These are phyloP conservation scores for Paspalum notatum DNA, from an alignment of 176 grass and related monocot species.

Conservation along the genomic window DNA sequence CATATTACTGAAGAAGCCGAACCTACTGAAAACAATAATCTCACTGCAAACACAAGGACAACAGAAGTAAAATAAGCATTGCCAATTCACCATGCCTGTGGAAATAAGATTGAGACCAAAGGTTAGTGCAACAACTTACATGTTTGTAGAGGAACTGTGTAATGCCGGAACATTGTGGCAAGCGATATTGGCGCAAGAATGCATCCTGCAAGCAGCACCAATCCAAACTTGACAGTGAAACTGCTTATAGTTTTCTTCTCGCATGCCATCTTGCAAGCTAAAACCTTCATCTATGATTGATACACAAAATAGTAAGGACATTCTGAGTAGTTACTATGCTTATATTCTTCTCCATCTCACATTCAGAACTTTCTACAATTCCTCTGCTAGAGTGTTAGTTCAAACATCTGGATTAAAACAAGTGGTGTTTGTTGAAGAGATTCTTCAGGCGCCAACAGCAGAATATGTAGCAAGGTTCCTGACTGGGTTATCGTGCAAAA, in stretches of 20 bases:
- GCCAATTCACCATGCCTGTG: neutral
- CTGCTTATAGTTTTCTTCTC: slow-evolving; percentile 42
- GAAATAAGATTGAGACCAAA: neutral
- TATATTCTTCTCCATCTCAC: slow-evolving; percentile 19
- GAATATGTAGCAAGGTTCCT: neutral
- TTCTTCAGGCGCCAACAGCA: slow-evolving; percentile 17
- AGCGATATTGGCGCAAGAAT: slow-evolving; percentile 33
- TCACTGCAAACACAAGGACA: slow-evolving; percentile 34
- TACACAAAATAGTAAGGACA: neutral
- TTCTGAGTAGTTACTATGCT: neutral
- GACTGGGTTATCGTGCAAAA: slow-evolving; percentile 11
- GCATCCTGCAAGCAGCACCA: slow-evolving; percentile 42
- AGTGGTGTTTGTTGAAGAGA: slow-evolving; percentile 33
- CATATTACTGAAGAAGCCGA: neutral
- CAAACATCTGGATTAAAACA: slow-evolving; percentile 35
- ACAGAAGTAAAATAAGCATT: neutral
- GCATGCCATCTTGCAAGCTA: slow-evolving; percentile 34
- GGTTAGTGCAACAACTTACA: slow-evolving; percentile 23
- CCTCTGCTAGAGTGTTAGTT: slow-evolving; percentile 20
- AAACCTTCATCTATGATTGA: neutral
- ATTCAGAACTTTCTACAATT: neutral
- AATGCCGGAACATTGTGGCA: slow-evolving; percentile 17
- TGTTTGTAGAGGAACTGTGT: slow-evolving; percentile 39
- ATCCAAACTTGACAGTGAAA: slow-evolving; percentile 33
- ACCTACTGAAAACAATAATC: slow-evolving; percentile 36